Evolutionary conservation across 1,139 yeast genomes (phyloP).

Genomic region (Wickerhamiella pararugosa): DNA sequence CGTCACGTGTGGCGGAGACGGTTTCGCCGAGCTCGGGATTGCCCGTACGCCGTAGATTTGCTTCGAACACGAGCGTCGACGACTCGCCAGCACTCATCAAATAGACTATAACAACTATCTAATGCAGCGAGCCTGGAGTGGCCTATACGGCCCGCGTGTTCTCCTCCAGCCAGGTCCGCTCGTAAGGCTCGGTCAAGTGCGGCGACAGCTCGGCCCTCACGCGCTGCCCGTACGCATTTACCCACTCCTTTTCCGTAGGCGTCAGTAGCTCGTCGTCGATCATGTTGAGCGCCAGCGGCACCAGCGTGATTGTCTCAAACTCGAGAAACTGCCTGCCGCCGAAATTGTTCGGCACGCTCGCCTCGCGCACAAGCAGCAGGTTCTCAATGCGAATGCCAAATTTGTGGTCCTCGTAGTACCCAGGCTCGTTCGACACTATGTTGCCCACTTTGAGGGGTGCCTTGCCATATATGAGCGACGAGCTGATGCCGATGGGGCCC

Average conservation of each 20-base stretch:
- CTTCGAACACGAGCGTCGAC: too few relatives aligned
- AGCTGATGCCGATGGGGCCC: constrained; percentile 76
- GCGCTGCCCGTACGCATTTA: constrained; percentile 50
- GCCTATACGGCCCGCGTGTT: too few relatives aligned
- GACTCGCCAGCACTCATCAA: too few relatives aligned
- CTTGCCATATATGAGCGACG: constrained; percentile 7
- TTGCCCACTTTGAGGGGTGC: constrained; percentile 50
- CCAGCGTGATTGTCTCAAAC: constrained; percentile 73
- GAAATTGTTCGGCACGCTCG: constrained; percentile 27
- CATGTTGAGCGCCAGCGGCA: constrained; percentile 60
- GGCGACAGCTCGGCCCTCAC: constrained; percentile 45
- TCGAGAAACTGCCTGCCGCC: constrained; percentile 49
- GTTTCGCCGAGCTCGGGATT: too few relatives aligned
- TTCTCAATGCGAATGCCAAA: constrained; percentile 92
- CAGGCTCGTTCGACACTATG: constrained; percentile 86
- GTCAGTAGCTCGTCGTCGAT: constrained; percentile 43
- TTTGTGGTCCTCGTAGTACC: constrained; percentile 81
- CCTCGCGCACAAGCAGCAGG: constrained; percentile 45
- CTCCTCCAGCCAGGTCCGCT: too few relatives aligned
- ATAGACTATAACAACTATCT: too few relatives aligned
- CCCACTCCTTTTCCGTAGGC: constrained; percentile 46
- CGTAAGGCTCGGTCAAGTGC: constrained; percentile 25
- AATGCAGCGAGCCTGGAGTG: too few relatives aligned
- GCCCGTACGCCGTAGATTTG: too few relatives aligned
- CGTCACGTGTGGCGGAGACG: too few relatives aligned